Evolutionary conservation across 768 basidiomycete species (phyloP).

Genomic region (Suillus brevipes): DNA sequence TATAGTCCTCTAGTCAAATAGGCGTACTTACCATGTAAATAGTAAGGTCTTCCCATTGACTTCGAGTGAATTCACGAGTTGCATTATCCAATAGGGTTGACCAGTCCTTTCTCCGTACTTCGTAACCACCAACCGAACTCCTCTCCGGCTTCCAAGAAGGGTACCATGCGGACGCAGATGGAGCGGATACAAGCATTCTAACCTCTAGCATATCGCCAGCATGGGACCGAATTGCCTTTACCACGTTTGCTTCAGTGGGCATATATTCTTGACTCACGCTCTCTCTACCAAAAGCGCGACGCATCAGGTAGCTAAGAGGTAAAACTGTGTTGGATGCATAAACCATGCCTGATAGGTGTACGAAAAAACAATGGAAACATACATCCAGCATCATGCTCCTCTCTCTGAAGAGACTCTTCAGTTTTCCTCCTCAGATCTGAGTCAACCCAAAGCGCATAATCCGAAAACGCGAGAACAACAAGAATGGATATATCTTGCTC

Average conservation of each 20-base stretch:
- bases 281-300: constrained; percentile 30
- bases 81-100: constrained; percentile 19
- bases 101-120: constrained; percentile 60
- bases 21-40: constrained; percentile 57
- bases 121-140: constrained; percentile 54
- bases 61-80: constrained; percentile 32
- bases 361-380: constrained; percentile 26
- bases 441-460: constrained; percentile 68
- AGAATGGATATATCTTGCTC: constrained; percentile 52
- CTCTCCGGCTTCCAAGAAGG: constrained; percentile 29
- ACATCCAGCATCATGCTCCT: constrained; percentile 46
- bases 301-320: constrained; percentile 58
- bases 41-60: constrained; percentile 63
- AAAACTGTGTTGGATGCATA: constrained; percentile 45
- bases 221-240: constrained; percentile 59
- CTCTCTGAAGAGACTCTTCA: constrained; percentile 31
- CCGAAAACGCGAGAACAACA: constrained; percentile 62
- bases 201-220: constrained; percentile 52
- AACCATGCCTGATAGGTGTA: constrained; percentile 11
- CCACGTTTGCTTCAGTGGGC: constrained; percentile 46
- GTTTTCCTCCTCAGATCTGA: constrained; percentile 52
- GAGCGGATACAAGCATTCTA: constrained; percentile 55
- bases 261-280: constrained; percentile 16
- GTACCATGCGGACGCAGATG: constrained; percentile 41
- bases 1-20: background rate